A percentile compares a stretch with the other conserved stretches of the same genome.
Evolutionary conservation across 768 basidiomycete genomes (phyloP).

Genomic region (Amyloporia xantha): DNA sequence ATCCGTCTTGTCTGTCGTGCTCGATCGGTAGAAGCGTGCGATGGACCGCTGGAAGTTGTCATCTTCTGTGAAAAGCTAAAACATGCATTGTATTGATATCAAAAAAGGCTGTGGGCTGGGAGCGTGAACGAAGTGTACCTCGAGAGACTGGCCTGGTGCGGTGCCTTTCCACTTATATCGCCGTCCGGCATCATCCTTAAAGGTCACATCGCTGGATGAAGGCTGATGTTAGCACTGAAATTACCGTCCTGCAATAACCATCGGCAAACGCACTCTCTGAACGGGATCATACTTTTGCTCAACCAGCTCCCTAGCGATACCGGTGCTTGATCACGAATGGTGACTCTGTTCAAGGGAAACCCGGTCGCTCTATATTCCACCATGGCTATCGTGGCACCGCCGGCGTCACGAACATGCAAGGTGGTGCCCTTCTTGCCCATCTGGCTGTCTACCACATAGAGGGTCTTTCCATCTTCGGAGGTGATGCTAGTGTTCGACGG

Average conservation of each 20-base stretch:
- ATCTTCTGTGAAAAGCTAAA: conserved; percentile 29
- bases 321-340: conserved; percentile 18
- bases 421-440: conserved; percentile 21
- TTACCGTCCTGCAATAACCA: neutral
- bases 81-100: neutral
- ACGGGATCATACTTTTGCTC: conserved; percentile 33
- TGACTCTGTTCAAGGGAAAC: conserved; percentile 27
- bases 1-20: conserved; percentile 6
- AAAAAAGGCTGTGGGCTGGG: neutral
- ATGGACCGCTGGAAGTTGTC: conserved; percentile 28
- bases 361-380: conserved; percentile 33
- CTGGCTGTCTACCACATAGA: conserved; percentile 33
- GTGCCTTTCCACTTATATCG: conserved; percentile 39
- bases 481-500: conserved; percentile 35
- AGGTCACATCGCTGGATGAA: conserved; percentile 28
- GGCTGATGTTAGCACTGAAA: neutral
- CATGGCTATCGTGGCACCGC: conserved; percentile 29
- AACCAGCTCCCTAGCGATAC: conserved; percentile 32
- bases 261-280: conserved; percentile 30
- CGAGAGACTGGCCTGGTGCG: conserved; percentile 28
- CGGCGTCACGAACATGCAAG: conserved; percentile 28
- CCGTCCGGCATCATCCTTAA: conserved; percentile 28
- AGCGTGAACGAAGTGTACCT: conserved; percentile 21
- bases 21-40: conserved; percentile 29
- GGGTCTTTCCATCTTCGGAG: conserved; percentile 24